Percentiles rank a stretch among this genome's conserved stretches.
These are phyloP conservation scores for Lachancea mirantina DNA, from an alignment of 805 yeast genomes.

Conservation along the genomic window DNA sequence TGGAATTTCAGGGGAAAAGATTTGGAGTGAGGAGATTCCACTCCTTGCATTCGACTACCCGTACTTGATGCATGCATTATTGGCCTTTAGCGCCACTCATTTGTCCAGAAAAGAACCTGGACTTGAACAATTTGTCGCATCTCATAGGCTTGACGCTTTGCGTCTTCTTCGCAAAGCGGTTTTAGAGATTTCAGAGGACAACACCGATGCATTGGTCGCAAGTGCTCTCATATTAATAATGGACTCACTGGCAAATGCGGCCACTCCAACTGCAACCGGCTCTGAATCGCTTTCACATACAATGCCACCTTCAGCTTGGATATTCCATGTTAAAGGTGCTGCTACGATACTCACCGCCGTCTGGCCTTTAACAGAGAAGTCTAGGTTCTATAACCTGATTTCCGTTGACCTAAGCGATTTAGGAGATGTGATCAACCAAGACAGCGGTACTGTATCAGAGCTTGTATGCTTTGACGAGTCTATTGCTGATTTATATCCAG, in stretches of 20 bases:
- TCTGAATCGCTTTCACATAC: constrained; percentile 24
- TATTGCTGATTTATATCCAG: constrained; percentile 80
- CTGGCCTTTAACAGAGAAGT: constrained; percentile 77
- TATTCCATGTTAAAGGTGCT: constrained; percentile 94
- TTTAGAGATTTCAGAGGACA: constrained; percentile 69
- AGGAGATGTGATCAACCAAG: constrained; percentile 50
- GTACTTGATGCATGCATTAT: constrained; percentile 82
- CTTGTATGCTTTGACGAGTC: constrained; percentile 80
- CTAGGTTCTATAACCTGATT: constrained; percentile 59
- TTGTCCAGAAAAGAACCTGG: constrained; percentile 69
- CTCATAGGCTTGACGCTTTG: constrained; percentile 83
- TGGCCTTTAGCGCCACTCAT: constrained; percentile 92
- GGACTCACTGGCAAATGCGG: constrained; percentile 90
- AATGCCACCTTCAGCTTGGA: constrained; percentile 93
- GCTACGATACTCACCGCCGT: constrained; percentile 93
- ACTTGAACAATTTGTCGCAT: constrained; percentile 71
- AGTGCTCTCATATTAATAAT: constrained; percentile 81
- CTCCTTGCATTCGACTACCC: constrained; percentile 82
- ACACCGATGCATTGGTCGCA: constrained; percentile 90
- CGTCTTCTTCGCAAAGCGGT: constrained; percentile 79
- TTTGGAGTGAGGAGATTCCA: constrained; percentile 87
- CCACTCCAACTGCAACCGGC: constrained; percentile 33
- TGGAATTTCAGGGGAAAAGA: constrained; percentile 71
- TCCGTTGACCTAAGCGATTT: constrained; percentile 87
- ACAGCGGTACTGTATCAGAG: constrained; percentile 41